Base-by-base conservation (phyloP, 2,329 filamentous ascomycete genomes). In the Calonectria crousiana region DNA sequence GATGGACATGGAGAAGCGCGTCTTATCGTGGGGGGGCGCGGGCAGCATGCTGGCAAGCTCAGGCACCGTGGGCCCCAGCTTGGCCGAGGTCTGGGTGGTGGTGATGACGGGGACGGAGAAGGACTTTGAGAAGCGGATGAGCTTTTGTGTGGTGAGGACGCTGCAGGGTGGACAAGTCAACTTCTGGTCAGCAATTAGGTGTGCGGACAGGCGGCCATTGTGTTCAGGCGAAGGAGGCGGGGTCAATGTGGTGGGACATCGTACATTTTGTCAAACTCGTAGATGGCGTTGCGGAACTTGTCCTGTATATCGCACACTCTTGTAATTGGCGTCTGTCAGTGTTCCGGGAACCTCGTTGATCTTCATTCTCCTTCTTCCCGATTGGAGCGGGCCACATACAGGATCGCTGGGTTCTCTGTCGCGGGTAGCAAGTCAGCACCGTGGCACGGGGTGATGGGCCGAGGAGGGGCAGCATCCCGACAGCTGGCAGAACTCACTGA, bases 221-320 rank as follows among this genome's bases (percentile, higher is more conserved):
- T 58, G 58, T 75, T 68, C 36, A 64, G 60, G 56, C 53, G 49
- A 69, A 47, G 18, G 30, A 67, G 56, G 62, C 36, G 44, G 67
- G 66, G 51, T 44, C 38, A 30, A 69, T 26, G 32, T 56, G 58
- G 10, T 11, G 20, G 20, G n/a, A 30, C 18, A n/a, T 41, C 87
- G 73, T 88, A 95, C 92, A 98, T 90, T 83, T 94, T 95, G 76
- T 95, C 91, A 82, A 96, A 98, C 82, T 97, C 93, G 86, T 93
- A 91, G 80, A 98, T 98, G 71, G 93, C 93, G 11, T 89, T 88
- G 75, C 95, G 91, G 86, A 98, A 98, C 84, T 95, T 97, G 79
- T 98, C 96, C 87, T 98, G 96, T 76, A 98, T 89, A 82, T 98
- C 96, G 87, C 96, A 98, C 83, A 98, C 91, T 81, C 96, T 98